Conservation (phyloP, 2,329 filamentous ascomycete species). For the Fusarium pininemorale region DNA sequence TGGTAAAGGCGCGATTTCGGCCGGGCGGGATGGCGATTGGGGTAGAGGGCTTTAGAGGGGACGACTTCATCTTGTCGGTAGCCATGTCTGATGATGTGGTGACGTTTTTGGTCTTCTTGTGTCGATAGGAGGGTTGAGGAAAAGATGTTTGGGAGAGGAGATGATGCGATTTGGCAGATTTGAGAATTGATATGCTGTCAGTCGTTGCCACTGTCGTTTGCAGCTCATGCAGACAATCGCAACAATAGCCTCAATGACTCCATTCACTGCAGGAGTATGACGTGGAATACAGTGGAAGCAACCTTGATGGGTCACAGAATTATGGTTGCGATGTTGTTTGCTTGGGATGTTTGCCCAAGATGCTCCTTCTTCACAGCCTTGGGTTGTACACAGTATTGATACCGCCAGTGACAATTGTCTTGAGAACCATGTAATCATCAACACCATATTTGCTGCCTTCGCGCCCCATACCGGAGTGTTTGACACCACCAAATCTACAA, state of each 20-base stretch:
- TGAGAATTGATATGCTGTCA: neutral
- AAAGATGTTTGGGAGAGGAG: neutral
- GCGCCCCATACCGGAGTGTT: slow-evolving; percentile 68
- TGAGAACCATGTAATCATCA: slow-evolving; percentile 66
- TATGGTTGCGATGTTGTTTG: neutral
- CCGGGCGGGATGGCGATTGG: neutral
- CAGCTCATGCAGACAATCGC: neutral
- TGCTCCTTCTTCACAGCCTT: neutral
- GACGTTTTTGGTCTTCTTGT: too few relatives aligned
- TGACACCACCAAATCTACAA: slow-evolving; percentile 65
- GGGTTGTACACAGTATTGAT: slow-evolving; percentile 24
- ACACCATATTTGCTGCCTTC: slow-evolving; percentile 70
- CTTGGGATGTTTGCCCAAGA: neutral
- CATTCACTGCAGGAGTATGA: neutral
- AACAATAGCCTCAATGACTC: neutral
- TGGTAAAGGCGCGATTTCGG: neutral
- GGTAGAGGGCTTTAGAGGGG: neutral
- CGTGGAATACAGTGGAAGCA: neutral
- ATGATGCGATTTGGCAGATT: neutral
- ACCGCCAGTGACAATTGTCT: slow-evolving; percentile 59
- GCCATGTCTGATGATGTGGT: neutral
- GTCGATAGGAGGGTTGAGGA: neutral
- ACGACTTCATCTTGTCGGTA: neutral
- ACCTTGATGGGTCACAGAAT: neutral
- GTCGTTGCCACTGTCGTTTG: neutral